phyloP scores from a whole-genome alignment of 495 filamentous ascomycete species.

The Neurospora pannonica region DNA sequence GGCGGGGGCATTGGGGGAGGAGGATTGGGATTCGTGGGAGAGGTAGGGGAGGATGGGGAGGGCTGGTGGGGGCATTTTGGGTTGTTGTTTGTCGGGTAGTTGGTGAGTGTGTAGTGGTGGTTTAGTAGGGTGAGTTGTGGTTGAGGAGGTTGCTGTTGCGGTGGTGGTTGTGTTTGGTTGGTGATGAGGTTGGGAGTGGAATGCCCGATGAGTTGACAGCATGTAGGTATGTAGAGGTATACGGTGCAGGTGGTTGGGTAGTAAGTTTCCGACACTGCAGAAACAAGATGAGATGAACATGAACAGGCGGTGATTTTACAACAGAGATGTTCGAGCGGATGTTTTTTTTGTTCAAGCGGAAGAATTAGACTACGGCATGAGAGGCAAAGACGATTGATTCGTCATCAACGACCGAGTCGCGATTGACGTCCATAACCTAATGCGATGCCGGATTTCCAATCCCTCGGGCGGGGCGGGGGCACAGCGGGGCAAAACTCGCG shows the following conservation, averaged over 20 bases:
- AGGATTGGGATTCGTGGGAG: slow-evolving; percentile 44
- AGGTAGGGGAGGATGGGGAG: slow-evolving; percentile 37
- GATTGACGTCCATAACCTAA: background rate
- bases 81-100: background rate
- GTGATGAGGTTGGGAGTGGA: background rate
- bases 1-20: slow-evolving; percentile 57
- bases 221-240: background rate
- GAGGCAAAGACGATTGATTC: background rate
- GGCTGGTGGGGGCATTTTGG: background rate
- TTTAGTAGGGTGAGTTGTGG: background rate
- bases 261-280: background rate
- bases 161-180: background rate
- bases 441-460: background rate
- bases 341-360: background rate
- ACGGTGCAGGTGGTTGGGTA: background rate
- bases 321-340: background rate
- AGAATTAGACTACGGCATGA: background rate
- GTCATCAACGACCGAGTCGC: background rate
- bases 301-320: background rate
- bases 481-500: background rate
- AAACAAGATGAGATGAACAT: background rate
- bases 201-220: background rate
- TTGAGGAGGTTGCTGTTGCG: background rate
- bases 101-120: background rate
- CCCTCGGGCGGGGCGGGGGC: background rate